Conservation (phyloP, 352 stramenopile species). For the Pelagophyceae sp. region DNA sequence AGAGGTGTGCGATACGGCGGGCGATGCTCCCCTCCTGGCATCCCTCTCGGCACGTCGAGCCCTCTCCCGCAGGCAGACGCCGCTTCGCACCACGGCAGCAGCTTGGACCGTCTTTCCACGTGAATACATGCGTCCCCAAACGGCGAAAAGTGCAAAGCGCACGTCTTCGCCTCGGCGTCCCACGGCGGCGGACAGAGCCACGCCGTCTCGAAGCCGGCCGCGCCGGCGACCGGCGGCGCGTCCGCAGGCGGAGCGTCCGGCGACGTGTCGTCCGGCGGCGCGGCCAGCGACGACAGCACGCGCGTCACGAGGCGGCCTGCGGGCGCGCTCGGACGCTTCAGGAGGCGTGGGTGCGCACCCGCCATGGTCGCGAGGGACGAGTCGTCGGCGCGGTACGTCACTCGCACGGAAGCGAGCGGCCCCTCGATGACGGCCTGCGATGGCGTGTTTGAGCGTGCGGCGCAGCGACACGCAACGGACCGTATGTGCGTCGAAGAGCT, state of each 20-base stretch:
- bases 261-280: neutral
- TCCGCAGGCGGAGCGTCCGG: neutral
- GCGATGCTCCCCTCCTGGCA: too few relatives aligned
- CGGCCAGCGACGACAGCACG: neutral
- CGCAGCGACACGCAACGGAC: neutral
- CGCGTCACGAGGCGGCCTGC: neutral
- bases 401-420: neutral
- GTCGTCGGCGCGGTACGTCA: neutral
- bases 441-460: neutral
- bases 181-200: neutral
- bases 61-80: neutral
- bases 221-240: too few relatives aligned
- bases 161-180: neutral
- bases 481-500: neutral
- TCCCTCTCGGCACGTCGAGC: neutral
- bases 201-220: neutral
- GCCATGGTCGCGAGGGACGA: neutral
- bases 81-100: too few relatives aligned
- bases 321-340: neutral
- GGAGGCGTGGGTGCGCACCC: neutral
- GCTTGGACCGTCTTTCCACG: too few relatives aligned
- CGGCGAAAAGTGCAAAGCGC: neutral
- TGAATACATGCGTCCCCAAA: neutral
- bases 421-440: neutral
- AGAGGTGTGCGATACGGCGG: neutral